These are phyloP conservation scores for Entamoeba dispar DNA, from an alignment of 208 protist genomes.

Conservation along the genomic window DNA sequence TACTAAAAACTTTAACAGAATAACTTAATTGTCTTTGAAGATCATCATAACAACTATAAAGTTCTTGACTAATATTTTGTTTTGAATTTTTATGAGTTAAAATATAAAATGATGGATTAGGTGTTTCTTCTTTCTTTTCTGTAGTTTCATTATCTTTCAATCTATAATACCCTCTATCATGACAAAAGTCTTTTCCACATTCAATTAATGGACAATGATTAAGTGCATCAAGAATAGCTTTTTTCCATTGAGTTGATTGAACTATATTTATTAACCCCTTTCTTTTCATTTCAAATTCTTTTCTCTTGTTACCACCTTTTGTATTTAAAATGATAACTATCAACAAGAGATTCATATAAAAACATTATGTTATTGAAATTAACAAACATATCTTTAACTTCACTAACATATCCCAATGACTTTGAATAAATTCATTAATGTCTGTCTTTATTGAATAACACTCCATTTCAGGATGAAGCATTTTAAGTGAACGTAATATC, in stretches of 20 bases:
- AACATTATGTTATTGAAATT: neutral
- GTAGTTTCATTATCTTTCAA: neutral
- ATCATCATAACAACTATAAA: neutral
- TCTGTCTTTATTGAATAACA: neutral
- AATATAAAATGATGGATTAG: neutral
- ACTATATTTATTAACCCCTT: neutral
- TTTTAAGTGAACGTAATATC: neutral
- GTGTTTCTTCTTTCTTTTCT: neutral
- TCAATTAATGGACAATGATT: neutral
- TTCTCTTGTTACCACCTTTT: no score
- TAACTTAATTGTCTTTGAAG: neutral
- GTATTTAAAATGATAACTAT: neutral
- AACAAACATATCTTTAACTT: neutral
- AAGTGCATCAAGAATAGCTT: neutral
- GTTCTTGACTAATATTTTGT: neutral
- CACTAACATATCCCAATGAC: neutral
- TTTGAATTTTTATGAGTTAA: neutral
- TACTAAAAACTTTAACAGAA: neutral
- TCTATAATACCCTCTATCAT: neutral
- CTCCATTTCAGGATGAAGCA: neutral
- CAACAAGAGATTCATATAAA: neutral
- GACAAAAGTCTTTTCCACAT: neutral
- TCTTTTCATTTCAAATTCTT: no score
- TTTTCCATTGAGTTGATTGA: neutral
- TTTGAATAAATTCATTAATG: neutral